These are phyloP conservation scores for Tulasnella sp. DNA, from an alignment of 768 basidiomycete species.

Conservation along the genomic window DNA sequence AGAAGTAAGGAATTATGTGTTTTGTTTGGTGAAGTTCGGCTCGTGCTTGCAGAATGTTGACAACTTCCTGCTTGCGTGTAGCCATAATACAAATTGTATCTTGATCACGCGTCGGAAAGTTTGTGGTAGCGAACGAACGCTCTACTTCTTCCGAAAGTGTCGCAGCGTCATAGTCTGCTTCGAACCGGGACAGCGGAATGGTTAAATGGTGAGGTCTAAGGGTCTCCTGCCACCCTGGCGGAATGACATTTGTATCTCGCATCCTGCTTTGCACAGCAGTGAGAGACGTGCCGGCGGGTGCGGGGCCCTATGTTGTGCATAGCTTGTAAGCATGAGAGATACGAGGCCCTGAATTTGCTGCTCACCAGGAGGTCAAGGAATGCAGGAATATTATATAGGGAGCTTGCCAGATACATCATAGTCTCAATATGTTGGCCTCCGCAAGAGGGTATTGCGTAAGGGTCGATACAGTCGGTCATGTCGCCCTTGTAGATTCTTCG, in stretches of 20 bases:
- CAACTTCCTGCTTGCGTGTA: neutral
- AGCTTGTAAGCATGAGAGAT: neutral
- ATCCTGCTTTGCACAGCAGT: too few species aligned
- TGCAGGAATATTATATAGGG: neutral
- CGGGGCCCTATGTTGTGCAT: too few species aligned
- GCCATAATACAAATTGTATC: neutral
- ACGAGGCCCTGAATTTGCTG: neutral
- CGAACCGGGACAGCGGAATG: too few species aligned
- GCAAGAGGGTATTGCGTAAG: neutral
- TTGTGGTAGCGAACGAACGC: neutral
- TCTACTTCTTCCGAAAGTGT: too few species aligned
- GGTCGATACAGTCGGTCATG: neutral
- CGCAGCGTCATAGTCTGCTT: too few species aligned
- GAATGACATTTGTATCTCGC: too few species aligned
- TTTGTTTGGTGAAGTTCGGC: neutral
- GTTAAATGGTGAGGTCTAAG: too few species aligned
- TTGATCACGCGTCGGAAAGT: neutral
- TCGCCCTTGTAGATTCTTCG: neutral
- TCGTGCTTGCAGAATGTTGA: neutral
- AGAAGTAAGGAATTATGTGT: neutral
- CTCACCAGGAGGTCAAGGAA: neutral
- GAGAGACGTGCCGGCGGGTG: too few species aligned
- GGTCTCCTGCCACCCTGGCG: too few species aligned
- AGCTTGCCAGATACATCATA: neutral
- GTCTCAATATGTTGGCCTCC: neutral